Base-by-base conservation (phyloP, 1,284 basidiomycete species). In the Cryptococcus hybrid region DNA sequence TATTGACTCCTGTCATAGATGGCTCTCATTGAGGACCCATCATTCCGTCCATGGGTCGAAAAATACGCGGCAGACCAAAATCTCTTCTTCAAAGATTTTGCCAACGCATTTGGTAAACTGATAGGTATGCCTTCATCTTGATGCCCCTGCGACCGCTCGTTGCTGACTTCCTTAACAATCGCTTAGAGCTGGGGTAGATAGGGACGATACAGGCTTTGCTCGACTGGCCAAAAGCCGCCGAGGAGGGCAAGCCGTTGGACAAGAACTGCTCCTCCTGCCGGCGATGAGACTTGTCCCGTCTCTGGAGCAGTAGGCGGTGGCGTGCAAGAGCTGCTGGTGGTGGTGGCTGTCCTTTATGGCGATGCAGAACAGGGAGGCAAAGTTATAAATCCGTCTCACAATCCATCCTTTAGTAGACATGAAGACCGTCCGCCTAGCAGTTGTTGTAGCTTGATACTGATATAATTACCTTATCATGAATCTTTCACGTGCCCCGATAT, bases 61-160 rank as follows among this genome's bases (percentile, higher is more conserved):
- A 76, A 75, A 56, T 79, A 80, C 70, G 82, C 82, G 5, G 80
- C 80, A 47, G 82, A 84, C 72, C 76, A 80, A 61, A 79, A 82
- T 47, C 69, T 78, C 5, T 84, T 84, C 77, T 83, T 81, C 70
- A 69, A 75, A 47, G 80, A 84, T 68, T 84, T 84, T 62, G 68
- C 81, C 13, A 61, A 74, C 54, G 76, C 77, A 6, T 78, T 78
- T 56, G 77, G 63, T 15, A 78, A 79, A 63, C 69, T 79, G 24
- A 68, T 78, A 53, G 71, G 67, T 68, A 43, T 50, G 68, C 38
- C 49, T 12, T 13, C 18, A 42, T 13, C 18, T 47, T 30, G 30
- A 30, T 30, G 30, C 30, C 30, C 3, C 30, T 30, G 12, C 6
- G 6, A 15, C 37, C 15, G 49, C 35, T 36, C 7, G 18, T 50